Evolutionary conservation across 2,329 filamentous ascomycete genomes (phyloP).

Genomic region (Aspergillus chevalieri): DNA sequence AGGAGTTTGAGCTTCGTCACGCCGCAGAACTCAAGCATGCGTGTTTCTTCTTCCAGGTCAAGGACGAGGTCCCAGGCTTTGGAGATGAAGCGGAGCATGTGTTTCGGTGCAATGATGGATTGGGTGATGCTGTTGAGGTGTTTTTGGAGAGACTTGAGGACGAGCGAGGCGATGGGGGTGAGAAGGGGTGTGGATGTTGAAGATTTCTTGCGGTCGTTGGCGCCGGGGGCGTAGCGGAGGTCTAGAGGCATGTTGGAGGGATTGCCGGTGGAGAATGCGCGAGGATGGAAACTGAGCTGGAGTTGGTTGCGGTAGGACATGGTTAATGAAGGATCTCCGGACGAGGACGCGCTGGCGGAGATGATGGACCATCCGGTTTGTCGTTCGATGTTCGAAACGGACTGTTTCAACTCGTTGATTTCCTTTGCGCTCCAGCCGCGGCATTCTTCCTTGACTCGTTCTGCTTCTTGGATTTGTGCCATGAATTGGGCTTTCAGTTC

Average conservation of each 20-base stretch:
- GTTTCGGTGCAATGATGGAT: constrained; percentile 28
- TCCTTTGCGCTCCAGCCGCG: constrained; percentile 82
- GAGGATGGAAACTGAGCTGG: constrained; percentile 38
- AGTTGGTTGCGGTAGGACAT: constrained; percentile 40
- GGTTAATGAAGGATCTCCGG: constrained; percentile 30
- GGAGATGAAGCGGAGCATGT: constrained; percentile 37
- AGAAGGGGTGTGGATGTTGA: constrained; percentile 11
- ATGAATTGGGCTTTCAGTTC: constrained; percentile 64
- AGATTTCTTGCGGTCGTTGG: constrained; percentile 8
- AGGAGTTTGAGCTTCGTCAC: constrained; percentile 35
- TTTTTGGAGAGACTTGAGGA: constrained; percentile 37
- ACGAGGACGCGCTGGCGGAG: constrained; percentile 26
- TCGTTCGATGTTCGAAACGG: constrained; percentile 35
- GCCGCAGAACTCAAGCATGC: constrained; percentile 40
- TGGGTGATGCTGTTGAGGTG: constrained; percentile 32
- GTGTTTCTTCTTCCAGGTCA: constrained; percentile 38
- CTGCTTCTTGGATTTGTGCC: constrained; percentile 72
- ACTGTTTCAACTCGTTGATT: constrained; percentile 64
- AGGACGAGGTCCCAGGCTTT: constrained; percentile 38
- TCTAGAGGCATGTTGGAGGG: constrained; percentile 25
- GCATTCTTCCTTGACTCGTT: constrained; percentile 78
- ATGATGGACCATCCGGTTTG: constrained; percentile 42
- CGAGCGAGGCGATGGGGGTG: constrained; percentile 35
- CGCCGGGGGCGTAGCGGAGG: constrained; percentile 26
- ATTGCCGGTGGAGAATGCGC: constrained; percentile 25